Conservation (phyloP, 345 rosid species). For the Lepidium africanum region DNA sequence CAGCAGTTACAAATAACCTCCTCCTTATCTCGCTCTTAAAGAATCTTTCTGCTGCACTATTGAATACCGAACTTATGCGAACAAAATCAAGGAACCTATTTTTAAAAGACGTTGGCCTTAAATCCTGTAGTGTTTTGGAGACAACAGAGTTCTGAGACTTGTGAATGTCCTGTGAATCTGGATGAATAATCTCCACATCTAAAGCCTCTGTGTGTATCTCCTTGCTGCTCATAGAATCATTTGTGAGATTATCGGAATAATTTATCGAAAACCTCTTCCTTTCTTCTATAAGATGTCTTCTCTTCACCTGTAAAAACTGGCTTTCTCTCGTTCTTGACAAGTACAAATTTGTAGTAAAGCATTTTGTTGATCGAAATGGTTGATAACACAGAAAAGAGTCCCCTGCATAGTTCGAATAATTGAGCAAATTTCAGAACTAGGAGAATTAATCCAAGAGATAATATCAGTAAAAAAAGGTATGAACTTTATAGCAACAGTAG, state of each 20-base stretch:
- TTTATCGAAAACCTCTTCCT: slow-evolving; percentile 25
- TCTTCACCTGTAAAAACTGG: slow-evolving; percentile 15
- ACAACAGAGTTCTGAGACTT: slow-evolving; percentile 17
- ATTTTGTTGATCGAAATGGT: slow-evolving; percentile 12
- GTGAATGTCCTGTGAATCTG: slow-evolving; percentile 17
- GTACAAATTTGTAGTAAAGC: slow-evolving; percentile 22
- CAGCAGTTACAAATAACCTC: slow-evolving; percentile 74
- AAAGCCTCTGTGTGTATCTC: slow-evolving; percentile 25
- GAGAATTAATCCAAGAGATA: not conserved
- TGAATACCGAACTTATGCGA: slow-evolving; percentile 61
- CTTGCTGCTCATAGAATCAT: slow-evolving; percentile 33
- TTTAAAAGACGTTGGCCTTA: slow-evolving; percentile 45
- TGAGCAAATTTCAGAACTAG: not conserved
- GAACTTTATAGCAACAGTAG: slow-evolving; percentile 4
- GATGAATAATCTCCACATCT: slow-evolving; percentile 31
- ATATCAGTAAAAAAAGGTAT: not conserved
- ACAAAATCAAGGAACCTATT: slow-evolving; percentile 75
- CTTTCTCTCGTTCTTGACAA: slow-evolving; percentile 18
- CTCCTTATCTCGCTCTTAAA: slow-evolving; percentile 90
- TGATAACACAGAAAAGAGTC: slow-evolving; percentile 7
- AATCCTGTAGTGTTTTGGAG: slow-evolving; percentile 11
- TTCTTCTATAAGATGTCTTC: slow-evolving; percentile 19
- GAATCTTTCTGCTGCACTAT: slow-evolving; percentile 66
- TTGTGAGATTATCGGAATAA: slow-evolving; percentile 41
- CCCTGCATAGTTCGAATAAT: not conserved